Evolutionary conservation across 495 filamentous ascomycete genomes (phyloP), one percentile per base, ranked within the genome.

Genomic region (Penicillium samsonianum): DNA sequence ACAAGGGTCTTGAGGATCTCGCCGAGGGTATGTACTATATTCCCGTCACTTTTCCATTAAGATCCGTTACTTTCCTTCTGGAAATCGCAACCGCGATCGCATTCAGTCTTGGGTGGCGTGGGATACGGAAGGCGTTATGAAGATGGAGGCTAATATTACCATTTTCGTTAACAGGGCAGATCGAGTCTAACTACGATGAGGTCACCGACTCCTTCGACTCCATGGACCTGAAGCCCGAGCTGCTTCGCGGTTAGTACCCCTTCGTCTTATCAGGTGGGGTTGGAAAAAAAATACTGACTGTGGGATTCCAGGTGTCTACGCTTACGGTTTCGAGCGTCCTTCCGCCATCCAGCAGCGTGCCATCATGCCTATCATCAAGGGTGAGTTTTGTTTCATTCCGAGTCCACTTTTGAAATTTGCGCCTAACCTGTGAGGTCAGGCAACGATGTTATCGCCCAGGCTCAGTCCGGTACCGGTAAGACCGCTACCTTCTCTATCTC

Each of bases 171-270:
- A 70, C 78, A 96, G 95, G 90, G 73, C 90, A 92, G 81, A 98
- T 99, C 82, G 94, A 98, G 82, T 96, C 92, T 70, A 99, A 98
- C 90, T 99, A 99, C 80, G 94, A 99, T 85, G 95, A 99, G 85
- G 90, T 93, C 68, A 94, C 92, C 75, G 94, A 99, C 78, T 96
- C 92, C 56, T 98, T 98, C 77, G 94, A 98, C 79, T 83, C 91
- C 60, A 98, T 98, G 94, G 87, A 88, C 78, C 84, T 98, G 69
- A 96, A 95, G 84, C 66, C 89, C 47, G 94, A 98, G 84, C 87
- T 98, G 69, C 89, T 98, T 68, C 92, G 94, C 81, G 94, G 91
- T 94, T 87, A 79, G 87, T 79, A 46, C 65, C 53, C 52, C 38
- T 47, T 50, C 40, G 17, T 35, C 55, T 48, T 52, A 43, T 56